phyloP scores from a whole-genome alignment of 2,329 filamentous ascomycete species.

The Penicillium sp. region DNA sequence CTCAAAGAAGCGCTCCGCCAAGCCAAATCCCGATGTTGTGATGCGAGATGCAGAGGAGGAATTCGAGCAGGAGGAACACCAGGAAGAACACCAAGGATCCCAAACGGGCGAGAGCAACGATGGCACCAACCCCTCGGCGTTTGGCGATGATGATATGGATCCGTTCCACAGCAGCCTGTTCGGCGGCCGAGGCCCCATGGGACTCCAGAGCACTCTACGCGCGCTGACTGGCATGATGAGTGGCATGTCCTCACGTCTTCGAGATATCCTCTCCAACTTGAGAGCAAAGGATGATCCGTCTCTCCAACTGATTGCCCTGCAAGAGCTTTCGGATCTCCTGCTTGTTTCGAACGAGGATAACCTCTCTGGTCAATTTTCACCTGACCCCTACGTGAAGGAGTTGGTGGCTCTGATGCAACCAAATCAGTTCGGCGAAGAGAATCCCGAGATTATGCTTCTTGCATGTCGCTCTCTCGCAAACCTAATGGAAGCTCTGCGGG shows the following conservation, averaged over 20 bases:
- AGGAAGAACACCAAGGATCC: constrained; percentile 57
- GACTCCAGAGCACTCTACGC: constrained; percentile 75
- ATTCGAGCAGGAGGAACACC: constrained; percentile 39
- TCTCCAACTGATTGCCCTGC: constrained; percentile 83
- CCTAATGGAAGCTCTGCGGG: constrained; percentile 92
- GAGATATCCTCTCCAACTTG: constrained; percentile 72
- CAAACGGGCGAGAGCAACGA: constrained; percentile 64
- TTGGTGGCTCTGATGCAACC: constrained; percentile 88
- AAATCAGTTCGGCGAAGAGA: constrained; percentile 82
- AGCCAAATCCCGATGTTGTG: constrained; percentile 61
- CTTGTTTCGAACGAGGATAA: constrained; percentile 97
- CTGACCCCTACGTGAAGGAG: constrained; percentile 93
- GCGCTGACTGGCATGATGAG: constrained; percentile 91
- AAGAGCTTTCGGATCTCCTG: constrained; percentile 89
- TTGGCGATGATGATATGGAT: constrained; percentile 59
- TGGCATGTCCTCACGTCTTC: constrained; percentile 73
- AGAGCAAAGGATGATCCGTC: constrained; percentile 82
- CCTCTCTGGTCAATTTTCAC: constrained; percentile 88
- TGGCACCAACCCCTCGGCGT: constrained; percentile 51
- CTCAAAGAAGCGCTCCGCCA: constrained; percentile 55
- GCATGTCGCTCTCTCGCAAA: constrained; percentile 95
- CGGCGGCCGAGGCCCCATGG: constrained; percentile 61
- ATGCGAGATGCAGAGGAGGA: constrained; percentile 69
- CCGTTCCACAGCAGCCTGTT: constrained; percentile 64
- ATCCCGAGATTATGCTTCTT: constrained; percentile 94